Evolutionary conservation across 2,329 filamentous ascomycete species (phyloP), one percentile per base, ranked within the genome.

Genomic region (Arthrobotrys sphaeroides): DNA sequence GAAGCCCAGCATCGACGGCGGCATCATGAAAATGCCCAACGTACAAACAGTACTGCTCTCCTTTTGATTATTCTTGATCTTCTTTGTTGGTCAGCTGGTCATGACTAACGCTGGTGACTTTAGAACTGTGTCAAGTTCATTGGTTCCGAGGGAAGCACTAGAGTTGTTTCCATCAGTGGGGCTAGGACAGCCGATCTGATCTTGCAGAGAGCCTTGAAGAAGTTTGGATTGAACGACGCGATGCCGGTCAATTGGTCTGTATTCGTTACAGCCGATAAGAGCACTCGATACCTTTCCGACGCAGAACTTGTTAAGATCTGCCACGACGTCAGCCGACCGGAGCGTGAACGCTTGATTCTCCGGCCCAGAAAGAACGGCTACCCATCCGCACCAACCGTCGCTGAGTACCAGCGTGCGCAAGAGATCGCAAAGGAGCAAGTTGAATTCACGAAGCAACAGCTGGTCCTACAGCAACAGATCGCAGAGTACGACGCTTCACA

Each of bases 181-280:
- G 97, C 94, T 86, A 93, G 90, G 81, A 95, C 91, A 3, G 91
- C 93, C 75, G 95, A 97, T 80, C 93, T 98, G 78, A 92, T 98
- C 61, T 94, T 97, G 85, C 87, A 93, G 49, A 91, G 92, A 75
- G 96, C 95, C 0, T 84, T 98, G 47, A 89, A 91, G 78, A 98
- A 98, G 82, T 92, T 97, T 77, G 89, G 90, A 42, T 87, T 97
- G 28, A 91, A 93, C 20, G 93, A 97, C 81, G 92, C 94, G 77
- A 93, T 97, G 80, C 91, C 95, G 81, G 89, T 93, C 80, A 97
- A 96, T 81, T 98, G 97, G 84, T 97, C 94, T 84, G 98, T 99
- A 84, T 98, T 95, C 85, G 86, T 98, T 72, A 90, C 92, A 78
- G 94, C 94, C 59, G 85, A 93, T 40, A 93, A 97, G 53, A 65